Evolutionary conservation across 306 rosid genomes (phyloP).

Genomic region (Neltuma alba): DNA sequence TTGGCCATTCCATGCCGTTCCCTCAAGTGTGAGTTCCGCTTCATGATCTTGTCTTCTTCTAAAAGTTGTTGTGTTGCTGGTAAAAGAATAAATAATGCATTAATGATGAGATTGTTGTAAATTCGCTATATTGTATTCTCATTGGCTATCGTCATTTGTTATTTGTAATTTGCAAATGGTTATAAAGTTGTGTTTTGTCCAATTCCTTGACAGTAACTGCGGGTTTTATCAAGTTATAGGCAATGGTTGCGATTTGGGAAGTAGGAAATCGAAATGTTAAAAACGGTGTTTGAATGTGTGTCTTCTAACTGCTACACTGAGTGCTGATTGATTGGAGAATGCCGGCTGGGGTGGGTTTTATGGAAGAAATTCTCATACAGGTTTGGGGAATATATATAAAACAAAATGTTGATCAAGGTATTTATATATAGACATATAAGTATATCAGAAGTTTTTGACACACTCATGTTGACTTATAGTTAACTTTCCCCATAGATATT

Average conservation of each 20-base stretch:
- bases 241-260: background rate
- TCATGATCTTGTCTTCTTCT: background rate
- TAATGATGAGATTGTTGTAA: background rate
- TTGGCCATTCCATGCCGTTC: background rate
- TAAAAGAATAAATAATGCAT: too few species aligned
- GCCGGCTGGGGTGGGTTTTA: background rate
- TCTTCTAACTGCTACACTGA: background rate
- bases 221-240: background rate
- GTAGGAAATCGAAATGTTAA: background rate
- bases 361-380: background rate
- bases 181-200: background rate
- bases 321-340: background rate
- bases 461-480: background rate
- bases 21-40: background rate
- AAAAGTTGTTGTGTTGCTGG: background rate
- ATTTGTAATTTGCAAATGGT: background rate
- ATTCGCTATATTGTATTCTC: background rate
- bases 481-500: background rate
- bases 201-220: background rate
- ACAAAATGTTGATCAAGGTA: background rate
- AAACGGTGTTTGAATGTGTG: background rate
- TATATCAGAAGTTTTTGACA: background rate
- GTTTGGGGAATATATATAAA: background rate
- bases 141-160: too few species aligned
- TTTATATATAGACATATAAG: background rate